Base-by-base conservation (phyloP, 768 basidiomycete species). In the Lentinula sp. region DNA sequence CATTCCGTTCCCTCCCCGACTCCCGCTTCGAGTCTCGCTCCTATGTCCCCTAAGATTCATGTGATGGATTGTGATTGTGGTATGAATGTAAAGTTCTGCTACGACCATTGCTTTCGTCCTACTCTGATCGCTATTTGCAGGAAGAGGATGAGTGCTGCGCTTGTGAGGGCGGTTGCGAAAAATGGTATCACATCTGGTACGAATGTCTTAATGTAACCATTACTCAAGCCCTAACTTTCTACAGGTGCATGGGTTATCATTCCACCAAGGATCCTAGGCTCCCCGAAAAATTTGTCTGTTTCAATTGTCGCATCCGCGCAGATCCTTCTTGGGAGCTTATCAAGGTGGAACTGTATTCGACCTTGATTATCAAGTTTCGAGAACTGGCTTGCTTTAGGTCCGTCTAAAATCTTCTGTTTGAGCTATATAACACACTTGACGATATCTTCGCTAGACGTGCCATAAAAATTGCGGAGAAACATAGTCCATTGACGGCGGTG, bases 131-230 rank as follows among this genome's bases (percentile, higher is more conserved):
- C 32, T 1, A 3, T 42, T 28, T 28, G 23, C 67, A 91, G 88
- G 66, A 76, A 15, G 84, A 86, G 32, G 87, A 87, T 63, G 76
- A 80, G 23, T 67, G 65, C 32, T 79, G 83, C 60, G 78, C 83
- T 59, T 93, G 91, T 66, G 89, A 92, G 62, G 85, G 84, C 8
- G 83, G 78, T n/a, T 92, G 91, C 70, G 76, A 76, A 16, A 80
- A 75, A 61, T 91, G 89, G 89, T 87, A 82, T 68, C 91, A 93
- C 69, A 66, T 85, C 46, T 93, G 91, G 91, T 91, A 59, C 58
- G 82, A 68, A 61, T 32, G 62, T 57, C 1, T 7, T 2, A 48
- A 23, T 16, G 42, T 8, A 31, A 39, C 50, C 55, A 5, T 51
- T 52, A 43, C 43, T 34, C 28, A 35, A 71, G 67, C 32, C 32